Evolutionary conservation across 1,139 yeast genomes (phyloP), one percentile per base, ranked within the genome.

Genomic region (Hansenula anomala): DNA sequence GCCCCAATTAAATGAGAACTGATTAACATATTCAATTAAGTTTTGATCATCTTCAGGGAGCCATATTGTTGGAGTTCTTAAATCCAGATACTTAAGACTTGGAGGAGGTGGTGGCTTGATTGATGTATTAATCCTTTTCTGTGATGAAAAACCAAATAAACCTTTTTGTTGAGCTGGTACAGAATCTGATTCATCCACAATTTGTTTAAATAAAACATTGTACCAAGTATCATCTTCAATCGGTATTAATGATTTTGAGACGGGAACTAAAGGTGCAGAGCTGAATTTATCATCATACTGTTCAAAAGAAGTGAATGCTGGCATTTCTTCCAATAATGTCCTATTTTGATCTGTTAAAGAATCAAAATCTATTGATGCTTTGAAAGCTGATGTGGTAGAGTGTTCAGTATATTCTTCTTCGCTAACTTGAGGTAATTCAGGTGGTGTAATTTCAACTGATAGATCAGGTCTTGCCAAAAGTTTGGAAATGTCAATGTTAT

Each of bases 11-110:
- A 87, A 89, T 12, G 88, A 80, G 58, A 81, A 90, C 46, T 90
- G 92, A 17, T 89, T 87, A 31, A 89, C 95, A 42, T 85, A 78
- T 49, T 78, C 82, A 41, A 89, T 80, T 48, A 92, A 72, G 47
- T 74, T 71, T 46, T 81, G 82, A 56, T 92, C 98, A 59, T 92
- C 98, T 49, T 83, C 89, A 0, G 97, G 97, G 16, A 89, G 69
- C 98, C 98, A 92, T 34, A 89, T 86, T 0, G 97, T 88, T 2
- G 97, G 97, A 1, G 92, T 81, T 45, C 97, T 69, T 48, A 75
- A 75, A 46, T 86, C 90, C 46, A 90, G 68, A 53, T 87, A 85
- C 53, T 80, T 80, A 46, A 85, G 66, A 20, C 83, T 73, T 9
- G 97, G 97, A 1, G 97, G 97, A 40, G 78, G 75, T 5, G 97